Percentiles rank a stretch among this genome's conserved stretches.
phyloP scores from a whole-genome alignment of 2,329 filamentous ascomycete genomes.

The Thelonectria blattea region DNA sequence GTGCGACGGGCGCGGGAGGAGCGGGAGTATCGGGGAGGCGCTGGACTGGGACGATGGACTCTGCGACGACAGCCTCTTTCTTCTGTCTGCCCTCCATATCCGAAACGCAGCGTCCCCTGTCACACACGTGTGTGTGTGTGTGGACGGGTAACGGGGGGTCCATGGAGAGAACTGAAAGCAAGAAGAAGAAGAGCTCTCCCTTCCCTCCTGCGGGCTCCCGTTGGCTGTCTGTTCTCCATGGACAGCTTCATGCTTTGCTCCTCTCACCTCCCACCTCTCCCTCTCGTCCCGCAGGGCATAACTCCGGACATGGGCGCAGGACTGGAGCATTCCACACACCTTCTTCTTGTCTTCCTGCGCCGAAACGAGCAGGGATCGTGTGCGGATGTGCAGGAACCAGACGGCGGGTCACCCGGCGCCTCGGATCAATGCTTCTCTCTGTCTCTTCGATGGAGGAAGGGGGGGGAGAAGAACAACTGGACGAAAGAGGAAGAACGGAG shows the following conservation, averaged over 20 bases:
- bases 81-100: slow-evolving; percentile 9
- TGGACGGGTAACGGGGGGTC: slow-evolving; percentile 21
- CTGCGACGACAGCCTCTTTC: not conserved
- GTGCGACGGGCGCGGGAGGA: slow-evolving; percentile 13
- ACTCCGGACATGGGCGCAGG: slow-evolving; percentile 15
- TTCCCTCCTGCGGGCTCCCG: not conserved
- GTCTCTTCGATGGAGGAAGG: too few relatives aligned
- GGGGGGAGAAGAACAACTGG: not conserved
- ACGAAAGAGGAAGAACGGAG: not conserved
- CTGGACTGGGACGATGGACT: slow-evolving; percentile 4
- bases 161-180: not conserved
- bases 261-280: not conserved
- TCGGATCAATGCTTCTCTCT: slow-evolving; percentile 19
- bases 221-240: not conserved
- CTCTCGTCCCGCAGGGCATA: slow-evolving; percentile 9
- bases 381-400: slow-evolving; percentile 19
- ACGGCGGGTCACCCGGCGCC: slow-evolving; percentile 15
- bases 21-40: slow-evolving; percentile 8
- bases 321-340: slow-evolving; percentile 3
- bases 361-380: slow-evolving; percentile 7
- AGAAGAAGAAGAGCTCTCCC: too few relatives aligned
- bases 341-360: not conserved
- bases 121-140: slow-evolving; percentile 35
- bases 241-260: too few relatives aligned
- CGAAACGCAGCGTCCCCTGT: slow-evolving; percentile 33